These are phyloP conservation scores for Backusella parvicylindrica DNA, from an alignment of 192 early-diverging fungal species.

Conservation along the genomic window DNA sequence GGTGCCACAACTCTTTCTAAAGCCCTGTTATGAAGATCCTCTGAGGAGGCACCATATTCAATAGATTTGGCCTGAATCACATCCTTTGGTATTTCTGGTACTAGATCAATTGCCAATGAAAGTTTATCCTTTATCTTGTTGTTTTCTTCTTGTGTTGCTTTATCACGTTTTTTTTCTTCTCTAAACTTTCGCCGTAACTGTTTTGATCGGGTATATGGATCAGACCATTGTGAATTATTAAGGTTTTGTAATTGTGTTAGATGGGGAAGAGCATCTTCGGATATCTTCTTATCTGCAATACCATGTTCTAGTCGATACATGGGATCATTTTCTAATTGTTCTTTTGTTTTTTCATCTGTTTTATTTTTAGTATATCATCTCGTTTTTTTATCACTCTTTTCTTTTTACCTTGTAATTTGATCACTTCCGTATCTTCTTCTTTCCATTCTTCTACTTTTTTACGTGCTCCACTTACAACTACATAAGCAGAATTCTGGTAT, in stretches of 20 bases:
- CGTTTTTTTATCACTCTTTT: slow-evolving; percentile 5
- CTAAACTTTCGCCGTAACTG: slow-evolving; percentile 69
- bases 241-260: slow-evolving; percentile 58
- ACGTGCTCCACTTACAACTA: slow-evolving; percentile 67
- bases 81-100: slow-evolving; percentile 53
- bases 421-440: slow-evolving; percentile 60
- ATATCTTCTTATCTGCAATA: slow-evolving; percentile 46
- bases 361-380: slow-evolving; percentile 8
- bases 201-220: slow-evolving; percentile 75
- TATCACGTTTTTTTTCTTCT: slow-evolving; percentile 57
- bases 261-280: slow-evolving; percentile 39
- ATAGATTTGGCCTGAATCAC: slow-evolving; percentile 43
- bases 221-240: slow-evolving; percentile 73
- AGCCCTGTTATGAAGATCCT: not conserved
- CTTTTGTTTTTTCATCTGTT: slow-evolving; percentile 45
- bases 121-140: slow-evolving; percentile 54
- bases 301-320: slow-evolving; percentile 63
- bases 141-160: slow-evolving; percentile 43
- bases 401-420: slow-evolving; percentile 55
- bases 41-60: slow-evolving; percentile 28
- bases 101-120: slow-evolving; percentile 54
- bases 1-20: not conserved
- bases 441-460: slow-evolving; percentile 73
- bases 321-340: slow-evolving; percentile 43
- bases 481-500: slow-evolving; percentile 63